Evolutionary conservation across 768 basidiomycete species (phyloP).

Genomic region (Wakefieldia striispora): DNA sequence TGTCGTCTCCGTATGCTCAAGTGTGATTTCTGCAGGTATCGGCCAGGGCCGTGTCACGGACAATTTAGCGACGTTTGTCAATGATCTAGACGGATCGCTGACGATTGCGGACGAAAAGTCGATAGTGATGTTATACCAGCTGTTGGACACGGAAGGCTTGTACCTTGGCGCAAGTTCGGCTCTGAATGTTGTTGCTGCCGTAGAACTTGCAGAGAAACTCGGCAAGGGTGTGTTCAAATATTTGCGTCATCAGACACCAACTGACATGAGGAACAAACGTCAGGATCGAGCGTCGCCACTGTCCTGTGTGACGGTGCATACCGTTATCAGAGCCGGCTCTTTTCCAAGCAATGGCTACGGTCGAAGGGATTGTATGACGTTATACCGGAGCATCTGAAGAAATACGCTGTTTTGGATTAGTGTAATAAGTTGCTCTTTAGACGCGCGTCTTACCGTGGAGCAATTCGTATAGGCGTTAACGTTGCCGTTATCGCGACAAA

Average conservation of each 20-base stretch:
- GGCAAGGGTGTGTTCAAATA: constrained; percentile 60
- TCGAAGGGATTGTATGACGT: constrained; percentile 72
- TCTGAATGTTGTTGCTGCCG: constrained; percentile 92
- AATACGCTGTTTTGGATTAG: constrained; percentile 85
- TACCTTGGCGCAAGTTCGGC: constrained; percentile 95
- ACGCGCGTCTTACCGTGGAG: too few species aligned
- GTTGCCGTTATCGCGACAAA: too few species aligned
- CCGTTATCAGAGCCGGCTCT: constrained; percentile 93
- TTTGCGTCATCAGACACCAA: not conserved
- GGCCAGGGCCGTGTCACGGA: constrained; percentile 95
- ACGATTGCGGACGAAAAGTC: constrained; percentile 86
- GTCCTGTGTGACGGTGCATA: constrained; percentile 95
- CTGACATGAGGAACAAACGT: not conserved
- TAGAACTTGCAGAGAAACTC: constrained; percentile 79
- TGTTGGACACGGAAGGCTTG: constrained; percentile 88
- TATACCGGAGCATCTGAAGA: constrained; percentile 81
- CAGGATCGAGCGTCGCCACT: constrained; percentile 84
- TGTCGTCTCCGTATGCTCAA: not conserved
- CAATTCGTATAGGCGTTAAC: too few species aligned
- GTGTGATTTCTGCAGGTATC: constrained; percentile 59
- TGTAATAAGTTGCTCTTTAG: too few species aligned
- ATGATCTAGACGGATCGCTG: constrained; percentile 77
- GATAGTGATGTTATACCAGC: constrained; percentile 89
- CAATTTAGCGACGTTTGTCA: constrained; percentile 82
- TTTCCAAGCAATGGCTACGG: constrained; percentile 90